Conservation (phyloP, 2,329 filamentous ascomycete species). For the Diaporthe eres region DNA sequence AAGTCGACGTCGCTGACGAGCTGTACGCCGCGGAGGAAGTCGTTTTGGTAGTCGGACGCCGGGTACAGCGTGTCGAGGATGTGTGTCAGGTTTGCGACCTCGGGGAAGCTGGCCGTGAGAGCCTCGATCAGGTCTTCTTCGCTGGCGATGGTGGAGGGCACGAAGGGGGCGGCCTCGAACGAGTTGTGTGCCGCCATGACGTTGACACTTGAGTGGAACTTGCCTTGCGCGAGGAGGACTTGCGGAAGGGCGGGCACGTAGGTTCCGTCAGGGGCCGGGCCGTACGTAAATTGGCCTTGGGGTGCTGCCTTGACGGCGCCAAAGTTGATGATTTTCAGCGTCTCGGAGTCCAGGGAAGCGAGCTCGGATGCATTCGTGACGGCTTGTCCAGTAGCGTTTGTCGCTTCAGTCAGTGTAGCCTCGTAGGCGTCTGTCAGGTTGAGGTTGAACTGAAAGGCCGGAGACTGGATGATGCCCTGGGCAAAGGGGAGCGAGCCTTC, state of each 20-base stretch:
- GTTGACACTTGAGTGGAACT: constrained; percentile 59
- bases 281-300: constrained; percentile 49
- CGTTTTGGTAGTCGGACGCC: constrained; percentile 58
- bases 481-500: constrained; percentile 59
- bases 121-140: constrained; percentile 56
- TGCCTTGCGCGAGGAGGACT: constrained; percentile 47
- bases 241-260: constrained; percentile 49
- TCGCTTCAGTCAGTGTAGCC: constrained; percentile 38
- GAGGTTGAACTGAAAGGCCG: constrained; percentile 54
- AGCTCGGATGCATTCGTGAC: constrained; percentile 50
- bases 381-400: constrained; percentile 46
- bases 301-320: constrained; percentile 43
- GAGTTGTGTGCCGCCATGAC: constrained; percentile 59
- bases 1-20: constrained; percentile 60
- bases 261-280: constrained; percentile 50
- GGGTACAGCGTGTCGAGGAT: constrained; percentile 57
- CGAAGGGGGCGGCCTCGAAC: constrained; percentile 61
- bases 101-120: constrained; percentile 48
- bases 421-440: constrained; percentile 50
- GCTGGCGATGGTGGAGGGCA: constrained; percentile 57
- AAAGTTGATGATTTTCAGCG: constrained; percentile 46
- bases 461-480: constrained; percentile 52
- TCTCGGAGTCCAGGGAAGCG: constrained; percentile 41
- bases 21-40: constrained; percentile 58
- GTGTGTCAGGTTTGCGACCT: constrained; percentile 52